Percentiles rank a stretch among this genome's conserved stretches.
Evolutionary conservation across 768 basidiomycete species (phyloP).

Genomic region (Tylopilus cervinicoccineus): DNA sequence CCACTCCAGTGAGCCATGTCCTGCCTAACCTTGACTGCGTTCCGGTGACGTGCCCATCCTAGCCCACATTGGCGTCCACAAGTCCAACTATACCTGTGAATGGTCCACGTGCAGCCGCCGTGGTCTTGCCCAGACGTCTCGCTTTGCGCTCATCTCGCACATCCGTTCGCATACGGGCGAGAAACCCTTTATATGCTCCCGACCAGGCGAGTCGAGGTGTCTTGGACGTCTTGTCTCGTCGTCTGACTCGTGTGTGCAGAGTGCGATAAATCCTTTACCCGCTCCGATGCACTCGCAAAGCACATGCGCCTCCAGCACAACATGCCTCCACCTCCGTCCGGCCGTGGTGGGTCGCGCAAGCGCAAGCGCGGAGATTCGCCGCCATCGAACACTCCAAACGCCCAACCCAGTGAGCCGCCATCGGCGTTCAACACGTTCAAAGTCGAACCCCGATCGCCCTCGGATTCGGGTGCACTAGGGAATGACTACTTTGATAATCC

Average conservation of each 20-base stretch:
- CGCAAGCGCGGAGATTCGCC: conserved; percentile 54
- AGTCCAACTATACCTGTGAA: conserved; percentile 85
- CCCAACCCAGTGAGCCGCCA: conserved; percentile 21
- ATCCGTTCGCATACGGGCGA: conserved; percentile 92
- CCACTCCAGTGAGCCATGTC: conserved; percentile 57
- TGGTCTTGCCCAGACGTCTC: conserved; percentile 80
- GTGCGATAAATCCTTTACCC: conserved; percentile 93
- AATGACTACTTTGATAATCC: conserved; percentile 32
- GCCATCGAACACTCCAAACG: conserved; percentile 17
- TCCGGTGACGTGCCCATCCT: not conserved
- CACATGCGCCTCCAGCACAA: conserved; percentile 90
- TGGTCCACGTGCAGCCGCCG: conserved; percentile 80
- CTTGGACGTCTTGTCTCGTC: not conserved
- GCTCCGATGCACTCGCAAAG: conserved; percentile 89
- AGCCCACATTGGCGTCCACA: conserved; percentile 83
- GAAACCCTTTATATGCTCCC: conserved; percentile 82
- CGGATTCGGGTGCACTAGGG: conserved; percentile 30
- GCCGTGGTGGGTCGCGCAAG: conserved; percentile 65
- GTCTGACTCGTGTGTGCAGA: conserved; percentile 44
- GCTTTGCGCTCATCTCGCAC: conserved; percentile 89
- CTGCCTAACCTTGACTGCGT: too few relatives aligned
- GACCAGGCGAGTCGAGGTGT: conserved; percentile 57
- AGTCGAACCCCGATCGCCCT: conserved; percentile 50
- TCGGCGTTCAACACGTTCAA: conserved; percentile 59
- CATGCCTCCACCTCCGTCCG: conserved; percentile 67